Evolutionary conservation across 2,329 filamentous ascomycete genomes (phyloP).

Genomic region (Samsoniella hepiali): DNA sequence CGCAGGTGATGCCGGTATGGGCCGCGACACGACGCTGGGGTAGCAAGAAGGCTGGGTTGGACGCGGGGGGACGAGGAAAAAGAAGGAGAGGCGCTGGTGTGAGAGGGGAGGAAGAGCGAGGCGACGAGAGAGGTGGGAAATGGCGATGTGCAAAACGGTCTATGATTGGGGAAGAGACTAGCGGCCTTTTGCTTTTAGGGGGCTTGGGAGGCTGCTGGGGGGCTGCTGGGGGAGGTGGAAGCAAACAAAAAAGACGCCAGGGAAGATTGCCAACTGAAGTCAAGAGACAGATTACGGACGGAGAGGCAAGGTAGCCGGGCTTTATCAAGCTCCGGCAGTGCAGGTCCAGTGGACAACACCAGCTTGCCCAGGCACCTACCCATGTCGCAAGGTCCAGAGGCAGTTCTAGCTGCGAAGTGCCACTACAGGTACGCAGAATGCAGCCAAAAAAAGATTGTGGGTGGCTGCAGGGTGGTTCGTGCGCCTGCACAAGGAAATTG

Average conservation of each 20-base stretch:
- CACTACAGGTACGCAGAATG: not conserved
- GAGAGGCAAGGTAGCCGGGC: not conserved
- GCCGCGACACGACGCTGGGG: conserved; percentile 12
- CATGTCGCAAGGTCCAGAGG: too few species aligned
- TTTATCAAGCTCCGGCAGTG: not conserved
- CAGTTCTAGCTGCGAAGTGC: too few species aligned
- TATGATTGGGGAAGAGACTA: conserved; percentile 16
- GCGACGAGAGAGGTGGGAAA: conserved; percentile 18
- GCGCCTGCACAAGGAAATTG: conserved; percentile 13
- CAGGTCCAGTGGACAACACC: not conserved
- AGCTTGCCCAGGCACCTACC: not conserved
- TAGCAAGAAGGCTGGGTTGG: conserved; percentile 4
- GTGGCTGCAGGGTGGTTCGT: conserved; percentile 1
- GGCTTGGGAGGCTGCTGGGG: not conserved
- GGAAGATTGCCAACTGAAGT: too few species aligned
- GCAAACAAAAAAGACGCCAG: not conserved
- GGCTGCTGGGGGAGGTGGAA: too few species aligned
- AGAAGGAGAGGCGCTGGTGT: conserved; percentile 1
- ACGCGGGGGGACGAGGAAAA: not conserved
- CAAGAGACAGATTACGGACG: not conserved
- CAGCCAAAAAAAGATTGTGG: not conserved
- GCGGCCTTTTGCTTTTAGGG: not conserved
- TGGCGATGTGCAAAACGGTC: conserved; percentile 16
- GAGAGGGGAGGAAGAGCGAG: conserved; percentile 14
- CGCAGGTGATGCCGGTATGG: not conserved